Evolutionary conservation across 805 yeast genomes (phyloP), one percentile per base, ranked within the genome.

Genomic region (Candida takata): DNA sequence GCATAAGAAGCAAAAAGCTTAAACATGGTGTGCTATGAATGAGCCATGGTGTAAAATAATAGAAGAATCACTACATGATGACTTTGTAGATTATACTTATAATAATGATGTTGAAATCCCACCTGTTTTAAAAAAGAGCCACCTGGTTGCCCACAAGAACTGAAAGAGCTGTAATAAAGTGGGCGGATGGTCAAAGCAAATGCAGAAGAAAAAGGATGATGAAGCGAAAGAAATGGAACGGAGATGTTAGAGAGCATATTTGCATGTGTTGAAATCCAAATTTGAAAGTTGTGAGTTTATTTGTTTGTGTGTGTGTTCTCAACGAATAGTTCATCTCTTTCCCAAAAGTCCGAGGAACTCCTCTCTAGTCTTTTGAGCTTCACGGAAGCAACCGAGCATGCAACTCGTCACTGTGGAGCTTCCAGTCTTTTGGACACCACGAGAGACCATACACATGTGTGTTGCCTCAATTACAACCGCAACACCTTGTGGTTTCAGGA

Each of bases 361-460:
- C 55, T 92, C 98, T 55, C 98, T 77, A 3, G 98, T 92, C 68
- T 85, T 86, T 59, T 88, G 96, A 29, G 86, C 86, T 37, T 79
- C 83, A 54, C 97, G 74, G 69, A 92, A 92, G 47, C 95, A 84
- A 8, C 98, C 98, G 50, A 92, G 71, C 97, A 92, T 90, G 56
- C 97, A 90, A 52, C 95, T 84, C 14, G 98, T 92, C 24, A 87
- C 79, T 3, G 98, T 92, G 14, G 84, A 73, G 14, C 95, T 83
- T 2, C 97, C 97, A 0, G 95, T 77, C 61, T 92, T 92, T 60
- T 92, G 97, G 19, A 92, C 85, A 38, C 98, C 98, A 56, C 98
- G 75, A 58, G 95, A 85, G 19, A 90, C 97, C 98, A 92, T 92
- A 61, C 98, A 92, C 98, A 92, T 92, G 58, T 92, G 98, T 3